Evolutionary conservation across 768 basidiomycete species (phyloP), one percentile per base, ranked within the genome.

Genomic region (Neoboletus magnificus): DNA sequence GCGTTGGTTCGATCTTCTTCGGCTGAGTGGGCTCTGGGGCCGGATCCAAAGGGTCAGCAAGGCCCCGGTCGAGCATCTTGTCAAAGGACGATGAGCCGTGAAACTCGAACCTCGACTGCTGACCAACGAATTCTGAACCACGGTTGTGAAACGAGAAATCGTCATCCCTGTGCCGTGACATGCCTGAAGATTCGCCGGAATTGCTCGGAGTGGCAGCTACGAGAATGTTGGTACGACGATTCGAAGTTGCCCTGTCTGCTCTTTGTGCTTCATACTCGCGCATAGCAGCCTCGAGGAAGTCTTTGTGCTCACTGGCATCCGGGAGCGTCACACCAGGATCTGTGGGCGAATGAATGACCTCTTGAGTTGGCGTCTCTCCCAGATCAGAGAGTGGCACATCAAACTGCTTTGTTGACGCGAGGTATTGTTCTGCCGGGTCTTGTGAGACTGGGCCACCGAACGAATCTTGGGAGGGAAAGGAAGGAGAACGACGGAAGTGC

Each of bases 311-410:
- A 42, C 72, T 74, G 2, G 80, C 80, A 50, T 75, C 67, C 5
- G 73, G 73, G n/a, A 84, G 84, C 20, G 83, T 83, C 33, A 76
- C 64, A 35, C 69, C 79, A 16, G 82, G 82, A 29, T 82, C 71
- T 44, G 75, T 56, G 39, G 62, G 71, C n/a, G 60, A 59, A 55
- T 65, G 64, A 39, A 57, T 32, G 42, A 54, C 67, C 56, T 67
- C 64, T 46, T 66, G 62, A 8, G 67, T 68, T 43, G 66, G 61
- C 29, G 59, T 67, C 57, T 66, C 73, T 49, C 73, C 80, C 18
- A 86, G 74, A 59, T 85, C 79, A 30, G 81, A 80, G 44, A 88
- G 70, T 50, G 87, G 87, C 20, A 82, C 69, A 41, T 78, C 66
- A 49, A 88, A 85, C 48, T 78, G 74, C 57, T 78, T 80, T 44